Percentiles rank a stretch among this genome's conserved stretches.
Conservation (phyloP, 2,329 filamentous ascomycete genomes). For the Incumbomyces lentus region DNA sequence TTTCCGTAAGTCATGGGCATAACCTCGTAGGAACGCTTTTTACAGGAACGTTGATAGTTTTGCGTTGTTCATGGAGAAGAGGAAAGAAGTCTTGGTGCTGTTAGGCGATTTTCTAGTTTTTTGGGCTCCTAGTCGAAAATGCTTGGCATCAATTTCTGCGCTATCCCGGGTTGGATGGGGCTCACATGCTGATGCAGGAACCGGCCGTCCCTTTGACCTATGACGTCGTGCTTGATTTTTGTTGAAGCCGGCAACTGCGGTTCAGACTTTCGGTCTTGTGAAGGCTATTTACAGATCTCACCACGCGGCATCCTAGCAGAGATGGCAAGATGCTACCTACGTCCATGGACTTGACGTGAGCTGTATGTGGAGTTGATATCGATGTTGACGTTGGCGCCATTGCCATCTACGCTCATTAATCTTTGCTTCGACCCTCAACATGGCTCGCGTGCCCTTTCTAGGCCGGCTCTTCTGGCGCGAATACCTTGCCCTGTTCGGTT, state of each 20-base stretch:
- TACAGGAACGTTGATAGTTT: slow-evolving; percentile 23
- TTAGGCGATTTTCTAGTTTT: slow-evolving; percentile 8
- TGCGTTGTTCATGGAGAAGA: slow-evolving; percentile 22
- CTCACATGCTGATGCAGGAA: neutral
- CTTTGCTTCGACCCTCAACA: slow-evolving; percentile 23
- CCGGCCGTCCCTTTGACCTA: neutral
- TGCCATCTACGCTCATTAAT: too few relatives aligned
- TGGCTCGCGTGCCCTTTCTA: slow-evolving; percentile 53
- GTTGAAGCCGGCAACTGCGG: neutral
- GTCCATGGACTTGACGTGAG: too few relatives aligned
- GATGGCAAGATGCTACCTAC: too few relatives aligned
- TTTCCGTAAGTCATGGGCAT: slow-evolving; percentile 24
- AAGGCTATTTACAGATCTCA: too few relatives aligned
- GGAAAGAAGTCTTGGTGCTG: slow-evolving; percentile 10
- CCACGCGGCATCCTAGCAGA: too few relatives aligned
- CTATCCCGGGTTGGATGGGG: neutral
- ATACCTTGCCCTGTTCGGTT: slow-evolving; percentile 76
- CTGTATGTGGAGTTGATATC: too few relatives aligned
- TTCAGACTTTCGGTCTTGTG: too few relatives aligned
- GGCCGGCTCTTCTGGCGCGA: slow-evolving; percentile 57
- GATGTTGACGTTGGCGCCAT: too few relatives aligned
- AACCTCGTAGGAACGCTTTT: slow-evolving; percentile 25
- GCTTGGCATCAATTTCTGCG: neutral
- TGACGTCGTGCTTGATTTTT: neutral
- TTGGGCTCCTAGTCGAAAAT: neutral